Percentiles rank a stretch among this genome's conserved stretches.
Evolutionary conservation across 371 early-diverging fungal species (phyloP).

Genomic region (Mucor irregularis): DNA sequence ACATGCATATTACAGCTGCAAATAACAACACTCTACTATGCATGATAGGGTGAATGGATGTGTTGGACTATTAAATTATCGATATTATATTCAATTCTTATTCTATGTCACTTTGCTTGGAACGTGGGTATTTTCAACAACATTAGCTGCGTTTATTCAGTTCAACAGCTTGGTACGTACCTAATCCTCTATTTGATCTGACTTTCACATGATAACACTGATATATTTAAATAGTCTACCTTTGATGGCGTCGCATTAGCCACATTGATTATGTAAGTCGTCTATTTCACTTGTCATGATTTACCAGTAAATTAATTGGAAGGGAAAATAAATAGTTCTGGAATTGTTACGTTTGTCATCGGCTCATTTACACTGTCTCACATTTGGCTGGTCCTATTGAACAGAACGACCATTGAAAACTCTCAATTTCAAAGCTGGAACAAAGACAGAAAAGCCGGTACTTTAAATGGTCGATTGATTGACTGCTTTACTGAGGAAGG

Average conservation of each 20-base stretch:
- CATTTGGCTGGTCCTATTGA: conserved; percentile 41
- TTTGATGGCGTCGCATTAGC: conserved; percentile 30
- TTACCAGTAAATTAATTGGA: not conserved
- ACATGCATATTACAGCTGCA: not conserved
- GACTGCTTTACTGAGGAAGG: conserved; percentile 29
- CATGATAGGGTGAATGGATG: conserved; percentile 54
- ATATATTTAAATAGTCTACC: conserved; percentile 5
- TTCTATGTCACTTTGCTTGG: conserved; percentile 39
- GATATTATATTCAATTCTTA: conserved; percentile 54
- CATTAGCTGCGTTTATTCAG: conserved; percentile 31
- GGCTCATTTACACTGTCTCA: conserved; percentile 47
- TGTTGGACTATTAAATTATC: conserved; percentile 55
- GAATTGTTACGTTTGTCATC: conserved; percentile 31
- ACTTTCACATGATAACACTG: not conserved
- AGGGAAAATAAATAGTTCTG: conserved; percentile 20
- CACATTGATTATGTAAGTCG: conserved; percentile 31
- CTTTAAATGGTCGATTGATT: conserved; percentile 3
- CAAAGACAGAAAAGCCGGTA: conserved; percentile 7
- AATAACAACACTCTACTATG: not conserved
- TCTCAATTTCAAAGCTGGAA: conserved; percentile 31
- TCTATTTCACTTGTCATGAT: not conserved
- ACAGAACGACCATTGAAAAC: conserved; percentile 57
- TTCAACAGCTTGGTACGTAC: conserved; percentile 27
- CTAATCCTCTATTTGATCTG: not conserved
- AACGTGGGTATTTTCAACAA: conserved; percentile 34